Evolutionary conservation across 2,329 filamentous ascomycete species (phyloP), one percentile per base, ranked within the genome.

Genomic region (Exutisphaerella laricina): DNA sequence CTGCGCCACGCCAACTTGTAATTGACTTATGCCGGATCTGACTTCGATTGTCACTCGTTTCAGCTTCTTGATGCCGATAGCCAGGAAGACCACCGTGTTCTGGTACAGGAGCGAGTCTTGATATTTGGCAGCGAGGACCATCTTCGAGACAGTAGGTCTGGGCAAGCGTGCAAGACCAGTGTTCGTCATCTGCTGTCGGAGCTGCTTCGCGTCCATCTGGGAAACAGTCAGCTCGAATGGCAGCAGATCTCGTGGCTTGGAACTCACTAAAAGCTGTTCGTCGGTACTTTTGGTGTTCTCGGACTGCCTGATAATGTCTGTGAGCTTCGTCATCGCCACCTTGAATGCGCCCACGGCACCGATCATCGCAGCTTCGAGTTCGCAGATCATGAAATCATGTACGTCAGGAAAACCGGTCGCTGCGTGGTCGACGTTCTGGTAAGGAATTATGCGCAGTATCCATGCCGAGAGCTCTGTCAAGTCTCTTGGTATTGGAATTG

Each of bases 111-210:
- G 12, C 2, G 25, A 30, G 21, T 28, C 36, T 14, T 31, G 16
- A 13, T 35, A 40, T 23, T 45, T 45, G 5, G 42, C 42, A 10
- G 42, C n/a, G 13, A 45, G 31, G 13, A 35, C 32, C 13, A 39
- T 21, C 3, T 38, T 13, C 3, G 21, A 8, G 2, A 30, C n/a
- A 5, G 8, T 8, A 4, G 8, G 9, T 17, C 20, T 17, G 18
- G 17, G n/a, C n/a, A 35, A 12, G 33, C 8, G 33, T 6, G 8
- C 16, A 18, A 18, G 30, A 33, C 14, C 2, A 33, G 30, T 8
- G 14, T 7, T 6, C 13, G 13, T 14, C 6, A 33, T 14, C 3
- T 33, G 5, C n/a, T n/a, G n/a, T n/a, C n/a, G n/a, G n/a, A n/a
- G n/a, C n/a, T n/a, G n/a, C n/a, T n/a, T n/a, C n/a, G n/a, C n/a